Evolutionary conservation across 2,329 filamentous ascomycete genomes (phyloP).

Genomic region (Arthrocladium fulminans): DNA sequence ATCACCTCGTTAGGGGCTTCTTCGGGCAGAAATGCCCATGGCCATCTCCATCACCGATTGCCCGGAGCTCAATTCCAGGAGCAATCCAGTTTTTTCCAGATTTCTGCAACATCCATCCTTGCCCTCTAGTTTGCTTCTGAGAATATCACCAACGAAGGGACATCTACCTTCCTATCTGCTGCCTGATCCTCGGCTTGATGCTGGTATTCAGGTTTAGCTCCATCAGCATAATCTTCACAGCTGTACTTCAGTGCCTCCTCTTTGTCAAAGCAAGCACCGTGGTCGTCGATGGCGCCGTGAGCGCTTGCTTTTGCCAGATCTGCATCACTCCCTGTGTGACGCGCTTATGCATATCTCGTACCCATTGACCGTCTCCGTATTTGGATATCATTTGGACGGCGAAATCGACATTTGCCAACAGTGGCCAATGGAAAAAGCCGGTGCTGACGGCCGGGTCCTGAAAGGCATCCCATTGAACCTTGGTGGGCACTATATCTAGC

Average conservation of each 20-base stretch:
- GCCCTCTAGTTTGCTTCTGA: slow-evolving; percentile 36
- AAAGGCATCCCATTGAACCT: slow-evolving; percentile 38
- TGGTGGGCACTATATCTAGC: slow-evolving; percentile 44
- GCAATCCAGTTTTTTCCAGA: slow-evolving; percentile 42
- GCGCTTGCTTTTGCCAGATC: slow-evolving; percentile 18
- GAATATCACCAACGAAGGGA: slow-evolving; percentile 39
- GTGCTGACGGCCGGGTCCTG: slow-evolving; percentile 29
- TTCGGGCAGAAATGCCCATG: slow-evolving; percentile 42
- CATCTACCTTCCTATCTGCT: slow-evolving; percentile 35
- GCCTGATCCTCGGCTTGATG: slow-evolving; percentile 40
- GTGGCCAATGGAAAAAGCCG: slow-evolving; percentile 44
- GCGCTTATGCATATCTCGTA: slow-evolving; percentile 27
- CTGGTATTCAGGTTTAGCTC: slow-evolving; percentile 34
- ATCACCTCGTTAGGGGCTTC: slow-evolving; percentile 32
- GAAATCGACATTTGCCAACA: slow-evolving; percentile 39
- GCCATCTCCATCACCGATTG: slow-evolving; percentile 18
- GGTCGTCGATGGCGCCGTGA: slow-evolving; percentile 36
- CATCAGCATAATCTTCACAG: slow-evolving; percentile 42
- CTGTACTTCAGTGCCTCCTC: slow-evolving; percentile 35
- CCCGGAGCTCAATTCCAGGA: slow-evolving; percentile 14
- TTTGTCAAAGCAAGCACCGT: slow-evolving; percentile 35
- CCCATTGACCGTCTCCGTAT: slow-evolving; percentile 36
- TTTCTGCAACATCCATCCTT: slow-evolving; percentile 30
- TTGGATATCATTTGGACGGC: slow-evolving; percentile 37
- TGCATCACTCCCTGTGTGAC: slow-evolving; percentile 24